phyloP scores from a whole-genome alignment of 2,329 filamentous ascomycete species.

The Epichloe sibirici region DNA sequence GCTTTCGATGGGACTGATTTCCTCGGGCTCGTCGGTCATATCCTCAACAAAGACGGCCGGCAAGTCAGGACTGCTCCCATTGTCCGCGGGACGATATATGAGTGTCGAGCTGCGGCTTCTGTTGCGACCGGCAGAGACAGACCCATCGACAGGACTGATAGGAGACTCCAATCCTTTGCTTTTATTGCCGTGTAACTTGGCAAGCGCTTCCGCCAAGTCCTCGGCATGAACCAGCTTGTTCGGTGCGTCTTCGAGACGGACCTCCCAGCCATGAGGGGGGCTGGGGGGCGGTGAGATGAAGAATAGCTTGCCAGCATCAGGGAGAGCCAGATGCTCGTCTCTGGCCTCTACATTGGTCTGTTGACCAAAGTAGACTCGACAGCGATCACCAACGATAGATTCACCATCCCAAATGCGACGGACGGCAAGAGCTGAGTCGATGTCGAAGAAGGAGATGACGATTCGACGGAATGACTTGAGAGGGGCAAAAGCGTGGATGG shows the following conservation, averaged over 20 bases:
- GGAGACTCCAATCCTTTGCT: constrained; percentile 14
- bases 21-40: constrained; percentile 44
- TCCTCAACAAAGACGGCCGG: constrained; percentile 57
- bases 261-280: constrained; percentile 60
- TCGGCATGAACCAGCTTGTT: constrained; percentile 60
- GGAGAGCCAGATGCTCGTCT: constrained; percentile 50
- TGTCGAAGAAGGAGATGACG: constrained; percentile 63
- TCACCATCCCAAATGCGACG: constrained; percentile 65
- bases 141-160: constrained; percentile 19
- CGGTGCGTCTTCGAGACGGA: constrained; percentile 54
- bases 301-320: constrained; percentile 59
- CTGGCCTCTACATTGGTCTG: constrained; percentile 42
- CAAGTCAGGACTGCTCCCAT: constrained; percentile 41
- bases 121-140: constrained; percentile 15
- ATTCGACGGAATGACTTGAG: constrained; percentile 76
- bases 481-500: constrained; percentile 66
- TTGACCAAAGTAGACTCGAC: constrained; percentile 58
- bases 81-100: constrained; percentile 50
- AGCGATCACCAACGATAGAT: constrained; percentile 54
- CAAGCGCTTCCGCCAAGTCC: constrained; percentile 53
- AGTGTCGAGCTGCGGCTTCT: constrained; percentile 53
- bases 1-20: constrained; percentile 29
- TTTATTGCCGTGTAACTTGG: constrained; percentile 43
- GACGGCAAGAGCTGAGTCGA: constrained; percentile 57
- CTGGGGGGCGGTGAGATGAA: constrained; percentile 63